Evolutionary conservation across 345 rosid species (phyloP), one percentile per base, ranked within the genome.

Genomic region (Mallotus nudiflorus): DNA sequence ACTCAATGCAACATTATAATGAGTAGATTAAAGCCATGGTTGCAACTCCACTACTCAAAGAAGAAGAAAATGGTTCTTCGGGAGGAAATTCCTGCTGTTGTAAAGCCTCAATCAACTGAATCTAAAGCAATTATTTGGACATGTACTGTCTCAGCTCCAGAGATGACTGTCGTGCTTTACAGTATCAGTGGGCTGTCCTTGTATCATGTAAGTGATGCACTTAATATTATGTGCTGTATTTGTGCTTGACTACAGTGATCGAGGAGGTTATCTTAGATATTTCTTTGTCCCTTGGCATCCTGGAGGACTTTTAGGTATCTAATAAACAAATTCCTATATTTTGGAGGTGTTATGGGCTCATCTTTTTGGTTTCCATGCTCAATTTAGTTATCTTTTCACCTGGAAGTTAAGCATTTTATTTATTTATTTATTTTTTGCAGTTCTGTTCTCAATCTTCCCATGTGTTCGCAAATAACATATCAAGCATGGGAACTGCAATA

Each of bases 371-470:
- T 51, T 9, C 27, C 20, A 33, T 25, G 25, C 8, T 59, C 24
- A n/a, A 45, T 14, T 37, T 67, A 25, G 19, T 67, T 53, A 40
- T 9, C 33, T 27, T 37, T 67, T 55, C 4, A 6, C 12, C 22
- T 7, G 35, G 14, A 1, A 7, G 19, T 14, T 2, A 31, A 66
- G 60, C 67, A 35, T 18, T 50, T 39, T 46, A 8, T 27, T 29
- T 29, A n/a, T 37, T 20, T 72, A 35, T 48, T 59, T 76, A 79
- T 37, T 53, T 70, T 46, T 28, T 81, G 79, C 77, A 95, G 99
- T 91, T 84, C 28, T 92, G 97, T 77, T 89, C 98, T 44, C 99
- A 95, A 85, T 95, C 99, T 27, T 92, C 92, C 51, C 99, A 95
- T 79, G 70, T 90, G 69, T 92, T 89, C 82, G 97, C 96, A 70